A percentile compares a stretch with the other conserved stretches of the same genome.
phyloP scores from a whole-genome alignment of 306 rosid genomes.

The Castanospermum australe region DNA sequence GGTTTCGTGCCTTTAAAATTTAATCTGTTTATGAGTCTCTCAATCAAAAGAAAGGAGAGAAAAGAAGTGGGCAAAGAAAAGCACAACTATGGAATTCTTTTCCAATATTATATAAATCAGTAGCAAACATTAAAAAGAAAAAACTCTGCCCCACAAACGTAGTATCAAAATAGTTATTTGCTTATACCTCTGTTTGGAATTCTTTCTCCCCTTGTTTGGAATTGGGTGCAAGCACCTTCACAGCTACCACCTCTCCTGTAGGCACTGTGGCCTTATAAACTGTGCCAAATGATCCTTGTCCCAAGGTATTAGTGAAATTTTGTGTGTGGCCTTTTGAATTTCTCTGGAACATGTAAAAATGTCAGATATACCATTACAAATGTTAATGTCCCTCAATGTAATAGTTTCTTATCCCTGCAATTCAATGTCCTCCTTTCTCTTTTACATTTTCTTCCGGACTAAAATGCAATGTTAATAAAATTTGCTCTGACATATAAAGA shows the following conservation, averaged over 20 bases:
- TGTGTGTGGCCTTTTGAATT: constrained; percentile 32
- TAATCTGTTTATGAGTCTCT: not conserved
- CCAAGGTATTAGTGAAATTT: constrained; percentile 32
- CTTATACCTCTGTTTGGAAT: constrained; percentile 74
- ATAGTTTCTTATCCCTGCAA: not conserved
- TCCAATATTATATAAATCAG: not conserved
- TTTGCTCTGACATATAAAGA: not conserved
- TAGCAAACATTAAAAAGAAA: not conserved
- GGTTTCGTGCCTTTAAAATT: not conserved
- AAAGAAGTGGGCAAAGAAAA: not conserved
- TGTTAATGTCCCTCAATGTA: not conserved
- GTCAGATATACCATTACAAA: constrained; percentile 1
- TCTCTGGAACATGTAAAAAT: constrained; percentile 23
- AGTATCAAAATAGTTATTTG: not conserved
- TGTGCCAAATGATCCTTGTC: constrained; percentile 41
- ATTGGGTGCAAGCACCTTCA: constrained; percentile 38
- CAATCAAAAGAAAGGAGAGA: not conserved
- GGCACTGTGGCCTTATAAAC: constrained; percentile 36
- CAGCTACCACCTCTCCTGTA: constrained; percentile 39
- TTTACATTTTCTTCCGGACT: not conserved
- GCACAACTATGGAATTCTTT: not conserved
- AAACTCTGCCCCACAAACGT: not conserved
- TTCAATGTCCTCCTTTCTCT: not conserved
- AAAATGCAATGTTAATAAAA: not conserved
- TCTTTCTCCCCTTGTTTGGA: constrained; percentile 86